Conservation (phyloP, 768 basidiomycete species). For the Agrocybe praecox region DNA sequence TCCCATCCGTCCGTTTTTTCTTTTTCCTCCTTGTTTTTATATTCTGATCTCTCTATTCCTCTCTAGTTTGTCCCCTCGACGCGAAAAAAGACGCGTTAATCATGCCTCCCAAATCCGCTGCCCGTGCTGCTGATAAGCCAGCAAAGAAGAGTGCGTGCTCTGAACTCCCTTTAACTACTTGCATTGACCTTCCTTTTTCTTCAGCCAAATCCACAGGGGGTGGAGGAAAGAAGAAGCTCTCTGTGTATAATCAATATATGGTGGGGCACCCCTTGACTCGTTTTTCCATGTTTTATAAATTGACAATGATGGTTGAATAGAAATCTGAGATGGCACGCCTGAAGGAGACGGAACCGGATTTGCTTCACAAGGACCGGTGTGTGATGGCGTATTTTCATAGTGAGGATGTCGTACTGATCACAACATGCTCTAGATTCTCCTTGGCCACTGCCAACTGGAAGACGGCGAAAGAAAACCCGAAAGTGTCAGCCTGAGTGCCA, state of each 20-base stretch:
- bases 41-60: slow-evolving; percentile 8
- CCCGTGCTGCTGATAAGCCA: slow-evolving; percentile 42
- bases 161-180: slow-evolving; percentile 16
- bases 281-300: background rate
- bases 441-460: slow-evolving; percentile 79
- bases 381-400: slow-evolving; percentile 20
- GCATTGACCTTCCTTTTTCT: slow-evolving; percentile 17
- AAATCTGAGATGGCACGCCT: slow-evolving; percentile 78
- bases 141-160: slow-evolving; percentile 56
- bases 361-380: slow-evolving; percentile 75
- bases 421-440: slow-evolving; percentile 57
- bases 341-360: slow-evolving; percentile 74
- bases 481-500: slow-evolving; percentile 17
- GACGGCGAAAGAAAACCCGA: slow-evolving; percentile 68
- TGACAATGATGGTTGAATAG: slow-evolving; percentile 34
- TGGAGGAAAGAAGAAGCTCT: slow-evolving; percentile 60
- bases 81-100: slow-evolving; percentile 26
- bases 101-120: slow-evolving; percentile 49
- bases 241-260: slow-evolving; percentile 79
- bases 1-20: slow-evolving; percentile 15
- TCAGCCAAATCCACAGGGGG: slow-evolving; percentile 56
- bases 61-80: slow-evolving; percentile 13
- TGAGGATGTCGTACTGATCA: slow-evolving; percentile 8
- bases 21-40: slow-evolving; percentile 12
- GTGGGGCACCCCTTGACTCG: slow-evolving; percentile 26